A percentile compares a stretch with the other conserved stretches of the same genome.
These are phyloP conservation scores for Smittium mucronatum DNA, from an alignment of 371 early-diverging fungal species.

Conservation along the genomic window DNA sequence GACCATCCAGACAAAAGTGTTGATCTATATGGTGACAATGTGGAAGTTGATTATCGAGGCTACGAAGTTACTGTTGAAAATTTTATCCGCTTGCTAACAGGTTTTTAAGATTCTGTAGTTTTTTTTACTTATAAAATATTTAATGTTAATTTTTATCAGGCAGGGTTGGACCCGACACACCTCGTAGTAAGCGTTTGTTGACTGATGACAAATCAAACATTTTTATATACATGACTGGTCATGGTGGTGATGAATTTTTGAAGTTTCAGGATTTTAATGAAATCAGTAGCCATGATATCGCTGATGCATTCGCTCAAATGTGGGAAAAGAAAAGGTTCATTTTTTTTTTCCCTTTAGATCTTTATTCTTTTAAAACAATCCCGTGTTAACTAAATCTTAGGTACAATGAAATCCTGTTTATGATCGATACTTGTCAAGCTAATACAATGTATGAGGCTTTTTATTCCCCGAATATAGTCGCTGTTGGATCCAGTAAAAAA, in stretches of 20 bases:
- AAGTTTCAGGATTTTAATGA: constrained; percentile 97
- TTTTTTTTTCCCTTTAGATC: constrained; percentile 4
- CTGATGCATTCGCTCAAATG: constrained; percentile 94
- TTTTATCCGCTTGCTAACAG: constrained; percentile 87
- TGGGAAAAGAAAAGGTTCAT: constrained; percentile 65
- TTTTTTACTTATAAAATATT: background rate
- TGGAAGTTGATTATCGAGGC: constrained; percentile 95
- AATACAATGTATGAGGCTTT: constrained; percentile 86
- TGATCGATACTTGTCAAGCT: constrained; percentile 96
- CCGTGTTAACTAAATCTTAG: no score
- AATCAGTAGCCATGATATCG: constrained; percentile 81
- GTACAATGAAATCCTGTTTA: constrained; percentile 89
- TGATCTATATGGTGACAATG: constrained; percentile 85
- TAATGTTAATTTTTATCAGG: constrained; percentile 22
- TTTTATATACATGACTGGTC: constrained; percentile 93
- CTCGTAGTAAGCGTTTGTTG: constrained; percentile 79
- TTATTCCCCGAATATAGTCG: constrained; percentile 80
- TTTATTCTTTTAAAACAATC: background rate
- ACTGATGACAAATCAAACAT: constrained; percentile 90
- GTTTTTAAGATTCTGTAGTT: constrained; percentile 25
- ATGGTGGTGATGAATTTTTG: constrained; percentile 93
- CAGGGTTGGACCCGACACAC: constrained; percentile 59
- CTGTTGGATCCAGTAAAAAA: constrained; percentile 71
- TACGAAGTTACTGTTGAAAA: constrained; percentile 96
- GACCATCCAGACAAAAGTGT: constrained; percentile 67